Conservation (phyloP, 2,329 filamentous ascomycete genomes). For the Penicillium capsulatum region DNA sequence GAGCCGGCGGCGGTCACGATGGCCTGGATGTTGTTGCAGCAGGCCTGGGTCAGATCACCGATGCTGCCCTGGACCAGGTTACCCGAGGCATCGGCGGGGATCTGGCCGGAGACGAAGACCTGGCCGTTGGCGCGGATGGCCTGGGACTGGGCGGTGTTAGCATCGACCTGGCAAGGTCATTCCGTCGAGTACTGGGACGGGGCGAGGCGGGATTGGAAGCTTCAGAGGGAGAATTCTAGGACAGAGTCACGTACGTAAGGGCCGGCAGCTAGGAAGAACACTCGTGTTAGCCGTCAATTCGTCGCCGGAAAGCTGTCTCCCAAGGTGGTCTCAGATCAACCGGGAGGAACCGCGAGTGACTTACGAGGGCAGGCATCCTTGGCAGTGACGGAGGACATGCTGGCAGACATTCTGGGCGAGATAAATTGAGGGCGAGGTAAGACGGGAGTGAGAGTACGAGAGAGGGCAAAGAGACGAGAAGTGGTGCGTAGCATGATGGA, state of each 20-base stretch:
- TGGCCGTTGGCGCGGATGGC: conserved; percentile 65
- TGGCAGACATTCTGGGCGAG: conserved; percentile 32
- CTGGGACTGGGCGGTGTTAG: too few relatives aligned
- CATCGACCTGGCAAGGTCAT: too few relatives aligned
- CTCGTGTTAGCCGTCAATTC: conserved; percentile 12
- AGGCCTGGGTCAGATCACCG: conserved; percentile 64
- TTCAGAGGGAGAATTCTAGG: not conserved
- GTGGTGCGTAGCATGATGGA: conserved; percentile 24
- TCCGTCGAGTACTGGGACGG: too few relatives aligned
- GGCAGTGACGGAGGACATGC: conserved; percentile 38
- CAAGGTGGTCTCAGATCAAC: not conserved
- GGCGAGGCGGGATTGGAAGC: not conserved
- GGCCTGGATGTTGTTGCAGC: conserved; percentile 75
- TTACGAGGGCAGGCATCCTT: conserved; percentile 46
- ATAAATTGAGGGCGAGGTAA: conserved; percentile 10
- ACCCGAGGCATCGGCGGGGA: conserved; percentile 63
- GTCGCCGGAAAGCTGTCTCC: not conserved
- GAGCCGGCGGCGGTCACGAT: conserved; percentile 80
- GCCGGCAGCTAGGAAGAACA: conserved; percentile 32
- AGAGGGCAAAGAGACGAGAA: conserved; percentile 22
- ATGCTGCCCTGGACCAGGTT: conserved; percentile 62
- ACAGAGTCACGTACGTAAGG: conserved; percentile 40
- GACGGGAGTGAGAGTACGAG: conserved; percentile 11
- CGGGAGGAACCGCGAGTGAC: conserved; percentile 14
- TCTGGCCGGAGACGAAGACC: conserved; percentile 71